Evolutionary conservation across 495 filamentous ascomycete species (phyloP).

Genomic region (Lepidopterella palustris): DNA sequence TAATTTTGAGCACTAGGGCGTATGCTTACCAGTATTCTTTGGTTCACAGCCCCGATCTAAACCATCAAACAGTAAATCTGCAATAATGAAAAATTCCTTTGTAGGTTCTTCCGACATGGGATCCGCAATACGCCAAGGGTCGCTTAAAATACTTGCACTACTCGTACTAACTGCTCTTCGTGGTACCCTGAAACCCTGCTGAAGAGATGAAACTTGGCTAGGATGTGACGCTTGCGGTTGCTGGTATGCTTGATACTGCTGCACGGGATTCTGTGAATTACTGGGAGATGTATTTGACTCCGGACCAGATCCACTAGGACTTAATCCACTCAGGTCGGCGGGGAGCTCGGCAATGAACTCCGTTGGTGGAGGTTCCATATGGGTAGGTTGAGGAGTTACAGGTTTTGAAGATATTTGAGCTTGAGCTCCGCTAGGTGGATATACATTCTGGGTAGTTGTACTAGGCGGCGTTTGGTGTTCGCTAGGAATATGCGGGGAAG

Average conservation of each 20-base stretch:
- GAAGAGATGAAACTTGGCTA: not conserved
- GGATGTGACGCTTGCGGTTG: not conserved
- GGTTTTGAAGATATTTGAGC: not conserved
- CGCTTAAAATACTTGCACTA: conserved; percentile 2
- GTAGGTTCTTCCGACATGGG: conserved; percentile 19
- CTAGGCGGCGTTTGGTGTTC: not conserved
- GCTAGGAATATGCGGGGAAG: not conserved
- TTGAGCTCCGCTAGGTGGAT: not conserved
- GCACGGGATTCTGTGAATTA: not conserved
- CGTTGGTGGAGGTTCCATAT: conserved; percentile 8
- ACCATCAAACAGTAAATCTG: conserved; percentile 21
- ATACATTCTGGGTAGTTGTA: not conserved
- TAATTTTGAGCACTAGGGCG: not conserved
- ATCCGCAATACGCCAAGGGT: conserved; percentile 24
- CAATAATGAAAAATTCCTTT: conserved; percentile 25
- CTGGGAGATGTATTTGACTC: conserved; percentile 8
- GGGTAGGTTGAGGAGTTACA: not conserved
- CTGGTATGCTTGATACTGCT: conserved; percentile 21
- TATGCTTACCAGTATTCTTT: conserved; percentile 17
- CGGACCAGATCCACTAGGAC: not conserved
- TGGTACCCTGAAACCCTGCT: conserved; percentile 12
- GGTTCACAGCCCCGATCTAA: conserved; percentile 21
- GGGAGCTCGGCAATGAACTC: conserved; percentile 27
- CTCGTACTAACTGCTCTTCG: conserved; percentile 23
- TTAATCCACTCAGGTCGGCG: conserved; percentile 19